A percentile compares a stretch with the other conserved stretches of the same genome.
These are phyloP conservation scores for Clarireedia monteithiana DNA, from an alignment of 2,329 filamentous ascomycete genomes.

Conservation along the genomic window DNA sequence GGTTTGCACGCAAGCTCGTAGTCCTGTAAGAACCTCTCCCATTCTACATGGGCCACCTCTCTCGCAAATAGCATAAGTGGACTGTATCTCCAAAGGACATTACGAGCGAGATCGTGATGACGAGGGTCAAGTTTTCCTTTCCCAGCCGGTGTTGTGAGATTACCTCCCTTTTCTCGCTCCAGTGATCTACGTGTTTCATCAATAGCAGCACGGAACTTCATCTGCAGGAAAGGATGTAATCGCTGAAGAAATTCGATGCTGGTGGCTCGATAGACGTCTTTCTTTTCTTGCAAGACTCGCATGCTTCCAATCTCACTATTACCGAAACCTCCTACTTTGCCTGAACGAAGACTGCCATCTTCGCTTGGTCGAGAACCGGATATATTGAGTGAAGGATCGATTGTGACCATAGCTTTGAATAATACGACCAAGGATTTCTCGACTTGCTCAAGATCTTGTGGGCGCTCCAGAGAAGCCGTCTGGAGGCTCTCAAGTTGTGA, in stretches of 20 bases:
- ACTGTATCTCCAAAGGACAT: slow-evolving; percentile 78
- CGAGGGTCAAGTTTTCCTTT: slow-evolving; percentile 59
- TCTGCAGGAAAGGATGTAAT: slow-evolving; percentile 72
- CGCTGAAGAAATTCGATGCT: slow-evolving; percentile 70
- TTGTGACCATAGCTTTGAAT: slow-evolving; percentile 89
- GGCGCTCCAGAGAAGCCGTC: slow-evolving; percentile 63
- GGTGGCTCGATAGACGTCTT: slow-evolving; percentile 76
- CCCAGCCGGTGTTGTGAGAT: slow-evolving; percentile 38
- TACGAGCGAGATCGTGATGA: slow-evolving; percentile 65
- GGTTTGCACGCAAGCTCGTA: slow-evolving; percentile 73
- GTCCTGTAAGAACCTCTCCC: slow-evolving; percentile 69
- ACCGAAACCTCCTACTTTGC: slow-evolving; percentile 36
- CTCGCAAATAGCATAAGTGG: slow-evolving; percentile 81
- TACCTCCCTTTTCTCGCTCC: slow-evolving; percentile 39
- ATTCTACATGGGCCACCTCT: slow-evolving; percentile 74
- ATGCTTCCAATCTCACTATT: slow-evolving; percentile 62
- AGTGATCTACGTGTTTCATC: slow-evolving; percentile 60
- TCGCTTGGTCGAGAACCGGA: slow-evolving; percentile 34
- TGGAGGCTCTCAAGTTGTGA: slow-evolving; percentile 68
- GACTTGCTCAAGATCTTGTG: slow-evolving; percentile 65
- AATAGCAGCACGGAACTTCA: slow-evolving; percentile 70
- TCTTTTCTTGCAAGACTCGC: slow-evolving; percentile 91
- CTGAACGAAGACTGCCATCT: slow-evolving; percentile 25
- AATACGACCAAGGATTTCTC: slow-evolving; percentile 71
- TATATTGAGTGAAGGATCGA: slow-evolving; percentile 69